phyloP scores from a whole-genome alignment of 2,329 filamentous ascomycete genomes.

The Dactylellina parvicollis region DNA sequence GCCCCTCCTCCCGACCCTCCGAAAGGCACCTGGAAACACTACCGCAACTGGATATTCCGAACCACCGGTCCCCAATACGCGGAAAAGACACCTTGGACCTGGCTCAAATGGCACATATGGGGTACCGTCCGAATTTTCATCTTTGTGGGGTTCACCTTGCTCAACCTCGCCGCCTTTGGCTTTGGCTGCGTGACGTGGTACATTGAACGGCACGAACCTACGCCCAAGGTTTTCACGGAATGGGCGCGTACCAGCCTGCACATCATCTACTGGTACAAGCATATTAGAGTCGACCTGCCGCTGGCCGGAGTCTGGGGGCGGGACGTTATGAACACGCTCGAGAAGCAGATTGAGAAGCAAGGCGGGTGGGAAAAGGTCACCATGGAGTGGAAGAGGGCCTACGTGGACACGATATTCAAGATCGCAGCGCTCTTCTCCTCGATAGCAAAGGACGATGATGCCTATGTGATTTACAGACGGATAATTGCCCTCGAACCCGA shows the following conservation, averaged over 20 bases:
- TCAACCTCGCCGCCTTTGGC: constrained; percentile 28
- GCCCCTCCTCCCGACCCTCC: constrained; percentile 37
- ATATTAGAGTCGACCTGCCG: constrained; percentile 19
- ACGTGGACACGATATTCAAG: constrained; percentile 30
- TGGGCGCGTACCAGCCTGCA: constrained; percentile 27
- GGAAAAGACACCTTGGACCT: constrained; percentile 43
- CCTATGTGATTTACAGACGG: constrained; percentile 42
- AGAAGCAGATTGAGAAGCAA: constrained; percentile 42
- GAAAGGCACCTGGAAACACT: constrained; percentile 38
- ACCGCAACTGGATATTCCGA: constrained; percentile 40
- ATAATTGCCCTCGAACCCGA: constrained; percentile 35
- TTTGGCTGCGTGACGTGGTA: constrained; percentile 35
- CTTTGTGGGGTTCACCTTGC: constrained; percentile 35
- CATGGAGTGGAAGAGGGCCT: constrained; percentile 28
- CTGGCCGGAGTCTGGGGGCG: constrained; percentile 24
- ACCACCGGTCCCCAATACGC: constrained; percentile 34
- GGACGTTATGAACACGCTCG: constrained; percentile 18
- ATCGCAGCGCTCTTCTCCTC: constrained; percentile 20
- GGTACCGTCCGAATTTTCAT: constrained; percentile 32
- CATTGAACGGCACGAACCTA: constrained; percentile 30
- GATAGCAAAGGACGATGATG: constrained; percentile 40
- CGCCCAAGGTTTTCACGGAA: constrained; percentile 39
- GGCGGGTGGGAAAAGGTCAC: constrained; percentile 48
- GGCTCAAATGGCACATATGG: constrained; percentile 43
- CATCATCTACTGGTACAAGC: constrained; percentile 33